Conservation (phyloP, 805 yeast genomes). For the Cyberlindnera euphorbiae region DNA sequence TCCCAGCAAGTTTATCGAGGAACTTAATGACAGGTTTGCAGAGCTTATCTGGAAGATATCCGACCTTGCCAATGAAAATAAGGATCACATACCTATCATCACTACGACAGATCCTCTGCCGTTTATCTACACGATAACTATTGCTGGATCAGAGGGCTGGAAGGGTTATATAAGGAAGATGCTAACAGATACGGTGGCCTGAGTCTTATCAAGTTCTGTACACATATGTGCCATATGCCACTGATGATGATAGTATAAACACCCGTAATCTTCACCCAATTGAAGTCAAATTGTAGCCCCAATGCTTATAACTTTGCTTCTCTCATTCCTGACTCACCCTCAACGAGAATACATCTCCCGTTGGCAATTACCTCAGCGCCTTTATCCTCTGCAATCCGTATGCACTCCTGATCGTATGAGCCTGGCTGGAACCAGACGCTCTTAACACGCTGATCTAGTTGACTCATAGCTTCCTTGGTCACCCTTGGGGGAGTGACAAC, state of each 20-base stretch:
- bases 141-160: conserved; percentile 27
- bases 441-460: conserved; percentile 36
- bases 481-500: conserved; percentile 74
- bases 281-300: too few species aligned
- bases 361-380: conserved; percentile 36
- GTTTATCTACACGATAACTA: conserved; percentile 46
- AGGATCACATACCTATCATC: conserved; percentile 71
- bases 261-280: too few species aligned
- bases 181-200: conserved; percentile 23
- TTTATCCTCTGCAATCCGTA: conserved; percentile 36
- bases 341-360: conserved; percentile 67
- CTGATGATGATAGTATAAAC: too few species aligned
- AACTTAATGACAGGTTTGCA: conserved; percentile 9
- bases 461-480: conserved; percentile 41
- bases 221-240: too few species aligned
- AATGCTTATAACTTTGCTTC: conserved; percentile 33
- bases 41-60: conserved; percentile 28
- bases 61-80: conserved; percentile 48
- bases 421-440: conserved; percentile 87
- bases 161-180: conserved; percentile 38
- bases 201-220: too few species aligned
- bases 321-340: conserved; percentile 49
- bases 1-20: conserved; percentile 1
- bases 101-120: conserved; percentile 62
- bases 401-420: conserved; percentile 50